These are phyloP conservation scores for Collariella sp. DNA, from an alignment of 495 filamentous ascomycete species.

Conservation along the genomic window DNA sequence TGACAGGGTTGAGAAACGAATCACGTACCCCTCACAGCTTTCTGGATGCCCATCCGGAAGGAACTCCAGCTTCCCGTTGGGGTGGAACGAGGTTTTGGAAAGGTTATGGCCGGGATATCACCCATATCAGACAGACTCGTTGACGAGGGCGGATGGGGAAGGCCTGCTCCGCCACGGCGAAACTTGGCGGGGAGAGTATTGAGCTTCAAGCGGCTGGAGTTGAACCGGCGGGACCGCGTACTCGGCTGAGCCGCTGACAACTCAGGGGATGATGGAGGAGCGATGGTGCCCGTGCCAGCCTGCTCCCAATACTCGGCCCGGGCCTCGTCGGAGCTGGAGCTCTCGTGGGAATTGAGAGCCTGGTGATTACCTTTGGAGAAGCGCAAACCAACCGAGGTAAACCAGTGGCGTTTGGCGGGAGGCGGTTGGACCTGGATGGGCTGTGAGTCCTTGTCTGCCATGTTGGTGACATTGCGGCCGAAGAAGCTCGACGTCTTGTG, in stretches of 20 bases:
- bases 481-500: conserved; percentile 3
- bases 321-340: background rate
- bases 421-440: background rate
- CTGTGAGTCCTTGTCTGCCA: background rate
- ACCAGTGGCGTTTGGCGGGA: background rate
- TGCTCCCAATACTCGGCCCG: background rate
- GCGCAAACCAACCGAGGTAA: conserved; percentile 1
- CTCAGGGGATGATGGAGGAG: background rate
- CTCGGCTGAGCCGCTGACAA: background rate
- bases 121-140: background rate
- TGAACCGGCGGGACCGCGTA: background rate
- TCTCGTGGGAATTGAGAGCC: background rate
- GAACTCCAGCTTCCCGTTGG: conserved; percentile 5
- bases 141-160: background rate
- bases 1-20: background rate
- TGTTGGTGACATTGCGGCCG: background rate
- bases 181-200: background rate
- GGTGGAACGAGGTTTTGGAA: background rate
- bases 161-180: background rate
- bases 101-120: background rate
- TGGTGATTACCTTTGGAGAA: background rate
- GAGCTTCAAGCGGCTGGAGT: background rate
- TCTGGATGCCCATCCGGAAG: conserved; percentile 2
- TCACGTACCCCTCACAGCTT: conserved; percentile 1
- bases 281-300: background rate